A percentile compares a stretch with the other conserved stretches of the same genome.
These are phyloP conservation scores for Fusarium tanahbumbuense DNA, from an alignment of 2,329 filamentous ascomycete species.

Conservation along the genomic window DNA sequence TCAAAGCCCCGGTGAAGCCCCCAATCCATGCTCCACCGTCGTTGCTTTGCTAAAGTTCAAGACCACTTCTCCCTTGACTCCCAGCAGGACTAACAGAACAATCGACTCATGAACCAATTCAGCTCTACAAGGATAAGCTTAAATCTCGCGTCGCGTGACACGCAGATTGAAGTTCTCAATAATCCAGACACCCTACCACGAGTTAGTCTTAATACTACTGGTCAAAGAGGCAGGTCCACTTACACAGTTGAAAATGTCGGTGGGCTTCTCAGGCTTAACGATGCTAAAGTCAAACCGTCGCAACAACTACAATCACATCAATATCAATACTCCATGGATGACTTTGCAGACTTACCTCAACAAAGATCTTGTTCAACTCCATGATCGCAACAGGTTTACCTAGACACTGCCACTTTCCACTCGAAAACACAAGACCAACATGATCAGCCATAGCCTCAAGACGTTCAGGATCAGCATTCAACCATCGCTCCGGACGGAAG, in stretches of 20 bases:
- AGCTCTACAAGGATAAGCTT: neutral
- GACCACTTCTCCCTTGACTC: neutral
- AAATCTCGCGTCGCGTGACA: neutral
- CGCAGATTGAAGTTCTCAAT: slow-evolving; percentile 28
- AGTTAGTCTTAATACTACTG: neutral
- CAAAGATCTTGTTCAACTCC: slow-evolving; percentile 53
- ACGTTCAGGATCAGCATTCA: slow-evolving; percentile 50
- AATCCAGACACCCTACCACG: slow-evolving; percentile 14
- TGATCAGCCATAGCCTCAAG: slow-evolving; percentile 49
- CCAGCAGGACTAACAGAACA: neutral
- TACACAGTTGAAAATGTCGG: slow-evolving; percentile 27
- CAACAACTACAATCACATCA: slow-evolving; percentile 2
- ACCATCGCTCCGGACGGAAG: slow-evolving; percentile 53
- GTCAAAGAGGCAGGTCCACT: neutral
- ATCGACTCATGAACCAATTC: neutral
- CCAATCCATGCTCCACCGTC: too few species aligned
- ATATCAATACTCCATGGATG: too few species aligned
- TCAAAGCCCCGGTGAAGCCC: too few species aligned
- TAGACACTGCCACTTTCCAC: slow-evolving; percentile 54
- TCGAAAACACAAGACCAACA: slow-evolving; percentile 53
- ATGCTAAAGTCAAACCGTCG: slow-evolving; percentile 32
- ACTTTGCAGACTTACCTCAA: slow-evolving; percentile 52
- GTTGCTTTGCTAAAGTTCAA: neutral
- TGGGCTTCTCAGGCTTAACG: slow-evolving; percentile 8
- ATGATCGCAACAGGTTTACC: slow-evolving; percentile 54